A percentile compares a stretch with the other conserved stretches of the same genome.
Evolutionary conservation across 305 asterid species (phyloP).

Genomic region (Andrographis paniculata): DNA sequence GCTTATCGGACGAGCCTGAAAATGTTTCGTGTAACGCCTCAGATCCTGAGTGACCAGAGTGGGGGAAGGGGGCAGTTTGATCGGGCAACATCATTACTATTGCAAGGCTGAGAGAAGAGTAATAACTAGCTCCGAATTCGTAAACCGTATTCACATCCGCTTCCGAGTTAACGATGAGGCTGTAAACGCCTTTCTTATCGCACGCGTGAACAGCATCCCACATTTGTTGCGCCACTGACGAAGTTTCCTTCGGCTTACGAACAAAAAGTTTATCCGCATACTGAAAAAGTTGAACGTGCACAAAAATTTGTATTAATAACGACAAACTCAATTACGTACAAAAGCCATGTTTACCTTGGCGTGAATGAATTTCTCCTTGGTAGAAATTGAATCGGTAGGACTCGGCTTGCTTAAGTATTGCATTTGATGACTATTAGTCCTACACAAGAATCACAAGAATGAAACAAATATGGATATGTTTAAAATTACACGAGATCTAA

Average conservation of each 20-base stretch:
- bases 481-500: slow-evolving; percentile 9
- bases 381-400: slow-evolving; percentile 66
- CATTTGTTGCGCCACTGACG: slow-evolving; percentile 51
- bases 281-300: slow-evolving; percentile 29
- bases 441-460: slow-evolving; percentile 49
- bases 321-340: background rate
- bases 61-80: slow-evolving; percentile 38
- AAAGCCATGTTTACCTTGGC: slow-evolving; percentile 50
- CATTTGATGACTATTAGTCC: slow-evolving; percentile 61
- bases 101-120: slow-evolving; percentile 81
- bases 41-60: slow-evolving; percentile 33
- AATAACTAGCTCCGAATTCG: slow-evolving; percentile 31
- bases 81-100: slow-evolving; percentile 87
- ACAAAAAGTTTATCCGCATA: slow-evolving; percentile 81
- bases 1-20: slow-evolving; percentile 23
- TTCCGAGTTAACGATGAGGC: slow-evolving; percentile 74
- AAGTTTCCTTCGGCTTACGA: slow-evolving; percentile 59
- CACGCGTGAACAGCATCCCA: slow-evolving; percentile 90
- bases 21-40: slow-evolving; percentile 26
- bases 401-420: slow-evolving; percentile 72
- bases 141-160: slow-evolving; percentile 58
- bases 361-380: slow-evolving; percentile 91
- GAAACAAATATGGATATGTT: background rate
- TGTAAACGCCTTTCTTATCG: slow-evolving; percentile 74
- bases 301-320: background rate